These are phyloP conservation scores for Tulasnella sp. DNA, from an alignment of 768 basidiomycete genomes.

Conservation along the genomic window DNA sequence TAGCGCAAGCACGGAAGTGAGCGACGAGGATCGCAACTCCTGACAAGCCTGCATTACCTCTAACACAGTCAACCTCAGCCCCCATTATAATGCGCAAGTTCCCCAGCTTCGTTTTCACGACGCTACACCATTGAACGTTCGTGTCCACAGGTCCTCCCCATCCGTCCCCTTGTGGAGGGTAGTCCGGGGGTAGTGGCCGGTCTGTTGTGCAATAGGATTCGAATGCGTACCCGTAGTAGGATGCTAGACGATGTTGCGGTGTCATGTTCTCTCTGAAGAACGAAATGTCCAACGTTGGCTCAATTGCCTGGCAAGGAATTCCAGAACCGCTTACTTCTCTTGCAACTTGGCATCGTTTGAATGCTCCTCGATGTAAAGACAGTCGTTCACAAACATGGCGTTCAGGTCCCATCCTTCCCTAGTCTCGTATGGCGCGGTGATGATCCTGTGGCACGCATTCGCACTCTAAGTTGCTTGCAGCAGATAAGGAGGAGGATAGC, in stretches of 20 bases:
- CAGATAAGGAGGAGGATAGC: conserved; percentile 33
- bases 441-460: conserved; percentile 53
- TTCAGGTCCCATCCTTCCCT: conserved; percentile 78
- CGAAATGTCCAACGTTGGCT: conserved; percentile 11
- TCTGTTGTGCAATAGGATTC: conserved; percentile 77
- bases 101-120: conserved; percentile 81
- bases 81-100: conserved; percentile 70
- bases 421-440: conserved; percentile 79
- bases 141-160: conserved; percentile 84
- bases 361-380: conserved; percentile 74
- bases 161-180: conserved; percentile 41
- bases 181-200: conserved; percentile 37
- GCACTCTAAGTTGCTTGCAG: background rate
- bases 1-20: background rate
- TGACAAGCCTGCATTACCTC: conserved; percentile 48
- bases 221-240: conserved; percentile 85
- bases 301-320: background rate
- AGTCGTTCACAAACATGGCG: conserved; percentile 68
- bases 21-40: background rate
- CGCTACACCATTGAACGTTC: conserved; percentile 85
- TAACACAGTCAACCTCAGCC: conserved; percentile 87
- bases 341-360: conserved; percentile 53
- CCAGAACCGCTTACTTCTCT: conserved; percentile 54
- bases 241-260: conserved; percentile 59
- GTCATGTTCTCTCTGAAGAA: conserved; percentile 57